A percentile compares a stretch with the other conserved stretches of the same genome.
These are phyloP conservation scores for Starmerella floris DNA, from an alignment of 805 yeast species.

Conservation along the genomic window DNA sequence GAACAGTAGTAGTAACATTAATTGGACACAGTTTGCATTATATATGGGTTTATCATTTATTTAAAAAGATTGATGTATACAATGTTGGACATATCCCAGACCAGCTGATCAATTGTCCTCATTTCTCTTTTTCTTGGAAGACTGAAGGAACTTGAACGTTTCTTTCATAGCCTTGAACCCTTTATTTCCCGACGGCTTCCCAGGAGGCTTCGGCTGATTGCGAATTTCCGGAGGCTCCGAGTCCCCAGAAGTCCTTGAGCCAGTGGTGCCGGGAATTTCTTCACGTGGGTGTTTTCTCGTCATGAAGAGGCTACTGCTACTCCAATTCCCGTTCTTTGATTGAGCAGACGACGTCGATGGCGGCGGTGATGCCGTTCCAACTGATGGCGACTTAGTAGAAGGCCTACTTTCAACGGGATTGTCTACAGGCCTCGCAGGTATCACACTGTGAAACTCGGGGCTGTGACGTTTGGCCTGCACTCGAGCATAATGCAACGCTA, in stretches of 20 bases:
- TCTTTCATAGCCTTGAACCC: conserved; percentile 18
- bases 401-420: neutral
- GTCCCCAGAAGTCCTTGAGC: neutral
- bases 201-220: conserved; percentile 5
- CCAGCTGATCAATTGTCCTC: conserved; percentile 7
- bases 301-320: neutral
- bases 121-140: conserved; percentile 13
- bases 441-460: neutral
- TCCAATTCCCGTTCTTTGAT: neutral
- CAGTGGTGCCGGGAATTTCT: neutral
- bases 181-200: conserved; percentile 9
- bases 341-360: neutral
- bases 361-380: neutral
- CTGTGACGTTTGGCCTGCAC: conserved; percentile 21
- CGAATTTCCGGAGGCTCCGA: conserved; percentile 1
- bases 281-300: conserved; percentile 12
- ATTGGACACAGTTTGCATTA: too few relatives aligned
- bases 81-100: neutral
- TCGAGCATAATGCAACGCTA: conserved; percentile 27
- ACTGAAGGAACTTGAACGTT: conserved; percentile 15
- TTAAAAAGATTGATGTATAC: neutral
- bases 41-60: too few relatives aligned
- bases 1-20: too few relatives aligned
- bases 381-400: neutral
- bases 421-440: neutral